These are phyloP conservation scores for Fraxinus cuspidata DNA, from an alignment of 257 asterid genomes.

Conservation along the genomic window DNA sequence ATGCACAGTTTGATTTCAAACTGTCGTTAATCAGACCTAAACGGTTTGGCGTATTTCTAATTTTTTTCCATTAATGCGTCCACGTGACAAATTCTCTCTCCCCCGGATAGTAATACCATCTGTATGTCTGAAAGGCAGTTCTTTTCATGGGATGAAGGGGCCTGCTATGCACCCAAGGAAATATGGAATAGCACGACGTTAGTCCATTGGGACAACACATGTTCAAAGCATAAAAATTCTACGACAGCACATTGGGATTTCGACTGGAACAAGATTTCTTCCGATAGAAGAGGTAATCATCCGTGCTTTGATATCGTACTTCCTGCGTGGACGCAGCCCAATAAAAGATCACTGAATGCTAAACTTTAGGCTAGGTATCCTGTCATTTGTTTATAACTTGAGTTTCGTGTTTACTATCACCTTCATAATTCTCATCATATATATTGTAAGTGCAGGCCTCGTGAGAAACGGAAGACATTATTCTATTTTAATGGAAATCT, in stretches of 20 bases:
- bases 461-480: constrained; percentile 61
- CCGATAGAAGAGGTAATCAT: constrained; percentile 84
- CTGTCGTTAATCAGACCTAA: no score
- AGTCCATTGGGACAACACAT: constrained; percentile 98
- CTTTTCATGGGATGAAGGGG: no score
- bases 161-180: constrained; percentile 98
- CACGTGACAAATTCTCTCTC: background rate
- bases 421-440: no score
- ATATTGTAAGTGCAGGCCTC: constrained; percentile 59
- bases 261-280: constrained; percentile 68
- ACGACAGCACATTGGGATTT: constrained; percentile 94
- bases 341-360: constrained; percentile 51
- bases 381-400: background rate
- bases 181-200: constrained; percentile 97
- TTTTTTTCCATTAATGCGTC: no score
- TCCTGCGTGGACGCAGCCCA: constrained; percentile 93
- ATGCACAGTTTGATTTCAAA: no score
- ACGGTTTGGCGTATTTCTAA: no score
- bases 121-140: no score
- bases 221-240: constrained; percentile 81
- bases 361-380: constrained; percentile 72
- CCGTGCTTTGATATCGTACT: constrained; percentile 89
- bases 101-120: constrained; percentile 23
- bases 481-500: constrained; percentile 95
- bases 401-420: no score